Base-by-base conservation (phyloP, 768 basidiomycete genomes). In the Trametes meyenii region DNA sequence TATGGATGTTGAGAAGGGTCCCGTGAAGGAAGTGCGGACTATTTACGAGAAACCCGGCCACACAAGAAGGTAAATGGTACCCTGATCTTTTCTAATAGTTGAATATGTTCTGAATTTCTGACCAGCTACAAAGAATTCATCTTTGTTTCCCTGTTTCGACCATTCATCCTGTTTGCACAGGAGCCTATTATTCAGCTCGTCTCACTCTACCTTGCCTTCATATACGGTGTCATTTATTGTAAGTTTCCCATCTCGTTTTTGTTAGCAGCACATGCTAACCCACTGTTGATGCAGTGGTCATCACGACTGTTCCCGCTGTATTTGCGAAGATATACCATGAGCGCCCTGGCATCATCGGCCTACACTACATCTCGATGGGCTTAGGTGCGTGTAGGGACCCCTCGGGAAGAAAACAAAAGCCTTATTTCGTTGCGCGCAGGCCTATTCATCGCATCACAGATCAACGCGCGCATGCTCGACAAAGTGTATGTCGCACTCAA, bases 351-450 rank as follows among this genome's bases (percentile, higher is more conserved):
- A 85, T 87, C 50, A 78, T 83, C 0, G 87, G 89, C 0, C 71
- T 92, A 33, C 78, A 92, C 66, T 94, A 91, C 65, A 76, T 92
- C 58, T 82, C 90, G 0, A 78, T 92, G 5, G 90, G 88, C 0
- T 16, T 86, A 2, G 89, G 90, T 50, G 6, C 26, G 48, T 5
- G 16, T 16, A 26, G 10, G 13, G 17, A 14, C 13, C 3, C 11
- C 4, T 35, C 17, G 44, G 16, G 44, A 23, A 2, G 21, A 21
- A n/a, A 2, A 4, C 16, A 4, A 29, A 19, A 16, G 29, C 16
- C 4, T 12, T 7, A 14, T 50, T 17, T 3, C 17, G 13, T n/a
- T 40, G 39, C 13, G 8, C 72, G 23, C 62, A 50, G 70, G 71
- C 33, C 46, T 72, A 19, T 67, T 75, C 0, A 60, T 72, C 2